Conservation (phyloP, 2,329 filamentous ascomycete genomes). For the Ascocoryne sarcoides region DNA sequence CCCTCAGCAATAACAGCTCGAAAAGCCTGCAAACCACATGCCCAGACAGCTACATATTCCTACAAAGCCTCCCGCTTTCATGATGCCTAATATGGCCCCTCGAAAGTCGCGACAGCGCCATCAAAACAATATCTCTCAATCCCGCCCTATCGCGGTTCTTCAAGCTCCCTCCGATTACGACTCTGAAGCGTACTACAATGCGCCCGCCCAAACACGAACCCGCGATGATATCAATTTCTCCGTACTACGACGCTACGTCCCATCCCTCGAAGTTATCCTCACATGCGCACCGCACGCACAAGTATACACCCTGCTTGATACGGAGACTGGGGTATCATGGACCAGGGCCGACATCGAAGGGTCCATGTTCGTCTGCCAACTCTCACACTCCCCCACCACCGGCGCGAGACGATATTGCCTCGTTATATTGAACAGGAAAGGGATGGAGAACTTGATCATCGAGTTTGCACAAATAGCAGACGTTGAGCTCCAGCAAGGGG, state of each 20-base stretch:
- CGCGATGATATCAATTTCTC: conserved; percentile 72
- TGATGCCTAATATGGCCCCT: background rate
- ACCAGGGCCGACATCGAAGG: conserved; percentile 82
- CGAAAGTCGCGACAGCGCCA: conserved; percentile 1
- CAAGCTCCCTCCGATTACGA: background rate
- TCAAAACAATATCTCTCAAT: background rate
- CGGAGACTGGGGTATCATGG: conserved; percentile 53
- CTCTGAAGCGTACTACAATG: background rate
- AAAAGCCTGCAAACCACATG: too few species aligned
- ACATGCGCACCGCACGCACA: conserved; percentile 79
- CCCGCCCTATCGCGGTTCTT: background rate
- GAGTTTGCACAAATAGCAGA: conserved; percentile 52
- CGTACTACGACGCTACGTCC: conserved; percentile 74
- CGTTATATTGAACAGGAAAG: conserved; percentile 65
- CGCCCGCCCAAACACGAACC: background rate
- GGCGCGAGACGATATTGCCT: conserved; percentile 41
- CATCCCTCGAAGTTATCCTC: conserved; percentile 62
- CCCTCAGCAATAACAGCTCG: too few species aligned
- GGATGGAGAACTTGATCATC: conserved; percentile 61
- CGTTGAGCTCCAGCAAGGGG: conserved; percentile 49
- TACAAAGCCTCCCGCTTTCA: background rate
- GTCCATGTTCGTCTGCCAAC: conserved; percentile 77
- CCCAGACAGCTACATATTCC: conserved; percentile 23
- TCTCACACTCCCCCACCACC: conserved; percentile 33
- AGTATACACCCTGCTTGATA: conserved; percentile 64